These are phyloP conservation scores for Fusarium hostae DNA, from an alignment of 2,329 filamentous ascomycete genomes.

Conservation along the genomic window DNA sequence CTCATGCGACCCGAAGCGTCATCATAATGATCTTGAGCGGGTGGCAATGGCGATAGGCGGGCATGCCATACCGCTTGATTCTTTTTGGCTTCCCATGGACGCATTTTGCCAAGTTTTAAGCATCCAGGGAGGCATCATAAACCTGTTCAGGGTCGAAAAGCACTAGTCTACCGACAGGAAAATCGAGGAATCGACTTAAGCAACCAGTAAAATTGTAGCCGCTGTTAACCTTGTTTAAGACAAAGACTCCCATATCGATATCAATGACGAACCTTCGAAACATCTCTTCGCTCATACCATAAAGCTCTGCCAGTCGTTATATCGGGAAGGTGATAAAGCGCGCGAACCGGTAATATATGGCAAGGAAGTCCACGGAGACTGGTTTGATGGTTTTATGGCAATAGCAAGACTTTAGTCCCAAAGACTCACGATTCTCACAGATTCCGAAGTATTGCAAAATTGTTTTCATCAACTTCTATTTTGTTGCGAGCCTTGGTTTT, in stretches of 20 bases:
- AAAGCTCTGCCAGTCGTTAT: background rate
- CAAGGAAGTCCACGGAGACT: background rate
- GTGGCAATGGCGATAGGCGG: background rate
- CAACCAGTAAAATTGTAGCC: background rate
- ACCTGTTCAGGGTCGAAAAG: background rate
- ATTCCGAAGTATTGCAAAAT: background rate
- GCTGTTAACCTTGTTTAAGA: background rate
- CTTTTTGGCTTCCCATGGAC: background rate
- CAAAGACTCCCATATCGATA: background rate
- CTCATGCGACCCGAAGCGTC: background rate
- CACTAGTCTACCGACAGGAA: background rate
- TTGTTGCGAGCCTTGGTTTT: background rate
- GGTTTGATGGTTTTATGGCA: background rate
- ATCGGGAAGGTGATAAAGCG: background rate
- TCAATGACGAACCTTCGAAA: background rate
- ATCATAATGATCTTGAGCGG: background rate
- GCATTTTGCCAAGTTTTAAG: slow-evolving; percentile 11
- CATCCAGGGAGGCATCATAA: background rate
- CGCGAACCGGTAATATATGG: background rate
- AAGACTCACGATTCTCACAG: background rate
- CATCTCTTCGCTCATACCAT: background rate
- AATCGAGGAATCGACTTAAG: background rate
- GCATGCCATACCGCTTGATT: background rate
- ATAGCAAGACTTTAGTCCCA: background rate
- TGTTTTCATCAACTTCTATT: slow-evolving; percentile 1